These are phyloP conservation scores for Seiridium cupressi DNA, from an alignment of 2,329 filamentous ascomycete species.

Conservation along the genomic window DNA sequence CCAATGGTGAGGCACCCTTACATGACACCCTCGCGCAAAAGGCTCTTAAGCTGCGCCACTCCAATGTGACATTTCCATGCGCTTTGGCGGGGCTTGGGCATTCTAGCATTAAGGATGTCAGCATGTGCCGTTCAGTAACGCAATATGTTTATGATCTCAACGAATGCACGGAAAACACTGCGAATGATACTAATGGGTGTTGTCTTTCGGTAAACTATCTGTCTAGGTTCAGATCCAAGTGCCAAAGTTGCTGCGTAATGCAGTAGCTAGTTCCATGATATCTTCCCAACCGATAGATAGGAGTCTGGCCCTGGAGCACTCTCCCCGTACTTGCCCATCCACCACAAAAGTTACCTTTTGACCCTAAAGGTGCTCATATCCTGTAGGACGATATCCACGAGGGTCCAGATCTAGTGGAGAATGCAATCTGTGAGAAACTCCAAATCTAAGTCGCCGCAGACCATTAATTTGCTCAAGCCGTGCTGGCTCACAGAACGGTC, in stretches of 20 bases:
- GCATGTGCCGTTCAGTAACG: too few relatives aligned
- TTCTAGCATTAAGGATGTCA: too few relatives aligned
- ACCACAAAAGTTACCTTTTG: not conserved
- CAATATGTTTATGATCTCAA: too few relatives aligned
- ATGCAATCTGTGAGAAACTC: not conserved
- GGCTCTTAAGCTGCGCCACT: too few relatives aligned
- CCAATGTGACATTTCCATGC: too few relatives aligned
- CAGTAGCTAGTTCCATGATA: not conserved
- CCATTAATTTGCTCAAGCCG: too few relatives aligned
- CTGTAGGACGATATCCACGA: not conserved
- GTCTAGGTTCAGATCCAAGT: not conserved
- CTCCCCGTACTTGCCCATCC: conserved; percentile 3
- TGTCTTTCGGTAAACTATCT: conserved; percentile 8
- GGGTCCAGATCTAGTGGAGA: not conserved
- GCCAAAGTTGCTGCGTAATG: not conserved
- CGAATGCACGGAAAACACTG: too few relatives aligned
- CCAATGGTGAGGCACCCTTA: too few relatives aligned
- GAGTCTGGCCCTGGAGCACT: not conserved
- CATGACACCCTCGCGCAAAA: too few relatives aligned
- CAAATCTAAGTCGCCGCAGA: too few relatives aligned
- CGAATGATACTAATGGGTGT: not conserved
- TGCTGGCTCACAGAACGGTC: too few relatives aligned
- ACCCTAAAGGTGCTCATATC: not conserved
- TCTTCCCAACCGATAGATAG: not conserved
- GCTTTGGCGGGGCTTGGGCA: too few relatives aligned